Evolutionary conservation across 352 stramenopile genomes (phyloP).

Genomic region (Blastocystis sp.): DNA sequence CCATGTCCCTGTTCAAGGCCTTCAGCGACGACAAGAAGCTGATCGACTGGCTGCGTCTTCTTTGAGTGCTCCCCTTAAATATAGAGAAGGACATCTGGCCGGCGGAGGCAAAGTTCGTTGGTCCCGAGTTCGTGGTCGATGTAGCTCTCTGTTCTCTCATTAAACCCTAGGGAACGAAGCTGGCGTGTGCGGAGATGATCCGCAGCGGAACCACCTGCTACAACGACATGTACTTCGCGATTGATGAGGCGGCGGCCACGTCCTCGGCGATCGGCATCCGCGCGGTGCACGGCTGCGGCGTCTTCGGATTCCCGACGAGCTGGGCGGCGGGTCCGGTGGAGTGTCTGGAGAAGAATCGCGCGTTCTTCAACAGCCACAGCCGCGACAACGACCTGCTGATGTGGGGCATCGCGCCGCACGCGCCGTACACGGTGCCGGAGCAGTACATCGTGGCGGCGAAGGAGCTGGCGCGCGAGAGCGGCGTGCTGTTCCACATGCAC

Average conservation of each 20-base stretch:
- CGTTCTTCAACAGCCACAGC: slow-evolving; percentile 12
- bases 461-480: slow-evolving; percentile 73
- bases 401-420: slow-evolving; percentile 79
- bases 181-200: slow-evolving; percentile 84
- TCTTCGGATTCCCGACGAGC: slow-evolving; percentile 65
- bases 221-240: slow-evolving; percentile 87
- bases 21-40: slow-evolving; percentile 83
- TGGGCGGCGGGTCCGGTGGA: slow-evolving; percentile 26
- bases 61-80: background rate
- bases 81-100: slow-evolving; percentile 81
- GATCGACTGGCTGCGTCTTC: slow-evolving; percentile 77
- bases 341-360: slow-evolving; percentile 43
- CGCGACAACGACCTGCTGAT: slow-evolving; percentile 4
- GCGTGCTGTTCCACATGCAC: slow-evolving; percentile 80
- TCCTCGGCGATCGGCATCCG: slow-evolving; percentile 78
- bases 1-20: slow-evolving; percentile 82
- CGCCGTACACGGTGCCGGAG: slow-evolving; percentile 82
- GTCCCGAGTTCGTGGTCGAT: slow-evolving; percentile 75
- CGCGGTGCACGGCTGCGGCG: slow-evolving; percentile 70
- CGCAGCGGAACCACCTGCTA: slow-evolving; percentile 82
- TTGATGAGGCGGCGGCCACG: slow-evolving; percentile 75
- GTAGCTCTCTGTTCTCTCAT: background rate
- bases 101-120: slow-evolving; percentile 79
- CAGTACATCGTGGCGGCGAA: slow-evolving; percentile 74
- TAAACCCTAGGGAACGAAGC: slow-evolving; percentile 73